Evolutionary conservation across 169 alveolate species (phyloP), one percentile per base, ranked within the genome.

Genomic region (Amoebophrya sp.): DNA sequence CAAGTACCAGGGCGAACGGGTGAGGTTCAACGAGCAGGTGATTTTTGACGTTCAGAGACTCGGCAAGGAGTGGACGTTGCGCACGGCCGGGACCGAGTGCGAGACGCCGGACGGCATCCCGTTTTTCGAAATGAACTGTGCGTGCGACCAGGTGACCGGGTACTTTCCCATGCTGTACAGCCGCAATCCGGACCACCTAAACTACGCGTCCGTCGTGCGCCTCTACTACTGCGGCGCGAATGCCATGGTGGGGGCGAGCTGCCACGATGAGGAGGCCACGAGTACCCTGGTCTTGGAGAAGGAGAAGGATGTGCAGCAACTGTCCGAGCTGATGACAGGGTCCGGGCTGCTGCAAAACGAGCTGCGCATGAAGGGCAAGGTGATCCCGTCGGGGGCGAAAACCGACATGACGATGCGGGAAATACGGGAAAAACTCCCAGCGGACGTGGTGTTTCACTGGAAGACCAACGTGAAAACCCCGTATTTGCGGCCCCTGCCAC

Each of bases 1-100:
- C 83, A 66, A 66, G 83, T 25, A 66, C 83, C 83, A 66, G 35
- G 83, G 83, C 83, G 83, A 66, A 25, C 29, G 35, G 35, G 83
- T 66, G 35, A 2, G 83, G 35, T 66, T 66, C 35, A 66, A 66
- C 35, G 83, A 66, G 18, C 83, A 66, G 83, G 83, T 66, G 83
- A n/a, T 66, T 18, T 66, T 66, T 7, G 1, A 66, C 32, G 1
- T 2, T 25, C 1, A 7, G 32, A 18, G 32, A 25, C 83, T 66
- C 35, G 83, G 83, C 83, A 25, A 12, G 83, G 10, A 66, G 7
- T 66, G 83, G 83, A 66, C 83, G 29, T 25, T 66, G 83, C 83
- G 83, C 29, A 66, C 83, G 10, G 29, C 83, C 35, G 83, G 10
- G 35, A 2, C 1, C 7, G 39, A 66, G 32, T 0, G 1, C 38